Percentiles rank a stretch among this genome's conserved stretches.
Evolutionary conservation across 768 basidiomycete genomes (phyloP).

Genomic region (Melanogaster broomeanus): DNA sequence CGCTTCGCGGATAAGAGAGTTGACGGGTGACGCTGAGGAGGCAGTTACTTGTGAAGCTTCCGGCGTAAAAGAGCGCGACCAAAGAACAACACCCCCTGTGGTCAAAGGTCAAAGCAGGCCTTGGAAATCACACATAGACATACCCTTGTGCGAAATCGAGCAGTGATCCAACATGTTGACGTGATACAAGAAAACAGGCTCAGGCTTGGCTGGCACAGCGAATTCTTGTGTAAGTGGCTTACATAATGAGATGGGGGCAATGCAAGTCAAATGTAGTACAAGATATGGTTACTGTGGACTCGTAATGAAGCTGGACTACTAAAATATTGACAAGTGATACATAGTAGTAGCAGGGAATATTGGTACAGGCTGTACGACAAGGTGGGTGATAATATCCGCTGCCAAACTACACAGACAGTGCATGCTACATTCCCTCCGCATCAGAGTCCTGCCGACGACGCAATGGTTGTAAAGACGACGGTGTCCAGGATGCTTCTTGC

Average conservation of each 20-base stretch:
- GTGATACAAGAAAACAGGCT: not conserved
- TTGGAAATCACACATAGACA: not conserved
- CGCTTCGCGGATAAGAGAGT: conserved; percentile 85
- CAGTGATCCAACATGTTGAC: conserved; percentile 86
- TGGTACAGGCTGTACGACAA: too few species aligned
- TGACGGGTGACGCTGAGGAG: conserved; percentile 79
- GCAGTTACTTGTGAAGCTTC: conserved; percentile 69
- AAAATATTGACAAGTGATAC: too few species aligned
- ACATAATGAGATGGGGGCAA: too few species aligned
- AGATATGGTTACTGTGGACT: too few species aligned
- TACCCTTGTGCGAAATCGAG: conserved; percentile 93
- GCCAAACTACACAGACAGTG: too few species aligned
- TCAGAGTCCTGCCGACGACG: conserved; percentile 24
- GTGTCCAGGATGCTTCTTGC: not conserved
- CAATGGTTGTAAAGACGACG: conserved; percentile 21
- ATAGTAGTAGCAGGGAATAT: too few species aligned
- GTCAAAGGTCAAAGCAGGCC: conserved; percentile 7
- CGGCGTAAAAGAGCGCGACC: conserved; percentile 95
- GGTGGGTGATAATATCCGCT: too few species aligned
- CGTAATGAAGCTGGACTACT: too few species aligned
- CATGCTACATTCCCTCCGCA: not conserved
- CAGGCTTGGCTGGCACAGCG: not conserved
- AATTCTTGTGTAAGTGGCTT: not conserved
- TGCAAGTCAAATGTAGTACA: too few species aligned
- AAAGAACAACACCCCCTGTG: conserved; percentile 87